phyloP scores from a whole-genome alignment of 768 basidiomycete genomes.

The Tylopilus balloui region DNA sequence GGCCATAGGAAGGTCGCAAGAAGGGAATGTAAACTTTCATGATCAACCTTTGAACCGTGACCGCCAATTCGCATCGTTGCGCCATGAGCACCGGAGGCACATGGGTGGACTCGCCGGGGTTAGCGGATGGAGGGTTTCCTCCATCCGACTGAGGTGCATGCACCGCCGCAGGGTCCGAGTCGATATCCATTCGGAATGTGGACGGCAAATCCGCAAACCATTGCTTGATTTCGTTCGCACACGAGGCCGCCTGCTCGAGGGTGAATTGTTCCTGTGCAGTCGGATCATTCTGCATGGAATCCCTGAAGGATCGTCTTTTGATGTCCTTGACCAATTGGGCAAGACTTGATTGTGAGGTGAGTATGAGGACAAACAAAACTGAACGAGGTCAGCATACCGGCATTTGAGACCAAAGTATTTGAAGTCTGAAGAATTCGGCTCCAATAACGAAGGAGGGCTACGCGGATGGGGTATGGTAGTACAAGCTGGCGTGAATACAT shows the following conservation, averaged over 20 bases:
- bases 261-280: constrained; percentile 36
- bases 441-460: constrained; percentile 20
- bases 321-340: constrained; percentile 60
- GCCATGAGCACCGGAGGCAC: constrained; percentile 39
- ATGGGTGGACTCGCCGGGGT: constrained; percentile 12
- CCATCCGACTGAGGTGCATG: constrained; percentile 12
- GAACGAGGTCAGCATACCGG: constrained; percentile 39
- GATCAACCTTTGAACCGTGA: constrained; percentile 56
- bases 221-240: constrained; percentile 52
- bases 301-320: constrained; percentile 46
- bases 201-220: constrained; percentile 53
- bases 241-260: constrained; percentile 56
- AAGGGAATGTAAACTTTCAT: constrained; percentile 69
- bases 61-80: constrained; percentile 56
- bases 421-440: constrained; percentile 34
- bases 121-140: constrained; percentile 3
- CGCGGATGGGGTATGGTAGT: constrained; percentile 40
- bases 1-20: constrained; percentile 36
- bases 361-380: not conserved
- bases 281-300: constrained; percentile 32
- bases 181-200: constrained; percentile 41
- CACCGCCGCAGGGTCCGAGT: constrained; percentile 26
- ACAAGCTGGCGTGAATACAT: constrained; percentile 44
- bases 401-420: constrained; percentile 56
- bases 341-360: constrained; percentile 38